Conservation (phyloP, 2,329 filamentous ascomycete genomes). For the Aureobasidium melanogenum region DNA sequence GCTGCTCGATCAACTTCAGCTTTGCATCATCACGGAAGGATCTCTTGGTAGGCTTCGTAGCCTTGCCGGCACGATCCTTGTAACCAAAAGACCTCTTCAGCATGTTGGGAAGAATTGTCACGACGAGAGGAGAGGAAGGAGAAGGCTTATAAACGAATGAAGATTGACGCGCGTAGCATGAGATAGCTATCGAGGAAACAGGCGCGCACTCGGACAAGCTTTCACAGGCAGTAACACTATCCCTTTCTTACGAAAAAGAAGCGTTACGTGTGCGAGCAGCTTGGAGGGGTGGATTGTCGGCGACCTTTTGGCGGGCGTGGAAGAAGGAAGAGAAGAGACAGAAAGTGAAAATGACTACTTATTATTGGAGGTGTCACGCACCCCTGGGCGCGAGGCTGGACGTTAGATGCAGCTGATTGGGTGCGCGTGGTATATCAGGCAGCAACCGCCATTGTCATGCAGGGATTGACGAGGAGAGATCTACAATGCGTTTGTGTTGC, state of each 20-base stretch:
- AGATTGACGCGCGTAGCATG: conserved; percentile 13
- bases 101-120: conserved; percentile 50
- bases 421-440: conserved; percentile 2
- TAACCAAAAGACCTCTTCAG: conserved; percentile 87
- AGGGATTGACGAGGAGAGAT: not conserved
- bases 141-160: conserved; percentile 11
- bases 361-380: not conserved
- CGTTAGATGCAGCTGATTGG: not conserved
- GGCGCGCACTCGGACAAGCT: conserved; percentile 13
- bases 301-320: conserved; percentile 14
- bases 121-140: conserved; percentile 22
- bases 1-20: conserved; percentile 78
- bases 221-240: conserved; percentile 3
- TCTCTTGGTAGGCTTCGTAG: conserved; percentile 69
- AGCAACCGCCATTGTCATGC: conserved; percentile 2
- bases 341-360: not conserved
- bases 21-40: conserved; percentile 69
- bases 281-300: conserved; percentile 15
- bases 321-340: not conserved
- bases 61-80: conserved; percentile 81
- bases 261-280: conserved; percentile 9
- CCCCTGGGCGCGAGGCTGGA: conserved; percentile 6
- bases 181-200: not conserved
- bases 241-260: not conserved
- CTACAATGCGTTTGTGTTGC: conserved; percentile 2